Conservation (phyloP, 495 filamentous ascomycete species). For the Aspergillus ellipticus region DNA sequence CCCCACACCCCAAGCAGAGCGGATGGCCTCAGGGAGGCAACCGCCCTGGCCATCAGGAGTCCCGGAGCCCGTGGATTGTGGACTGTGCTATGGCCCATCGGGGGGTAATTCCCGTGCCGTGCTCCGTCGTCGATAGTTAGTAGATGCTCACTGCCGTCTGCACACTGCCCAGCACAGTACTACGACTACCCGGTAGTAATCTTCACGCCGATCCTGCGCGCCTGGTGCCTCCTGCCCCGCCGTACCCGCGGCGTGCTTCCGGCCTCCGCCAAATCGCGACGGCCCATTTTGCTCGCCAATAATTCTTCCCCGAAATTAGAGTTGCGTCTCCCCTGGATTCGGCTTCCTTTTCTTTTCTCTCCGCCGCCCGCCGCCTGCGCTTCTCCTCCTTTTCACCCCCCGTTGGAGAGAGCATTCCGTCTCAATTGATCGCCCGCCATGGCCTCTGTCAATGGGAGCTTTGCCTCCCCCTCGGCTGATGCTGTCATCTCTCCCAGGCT, state of each 20-base stretch:
- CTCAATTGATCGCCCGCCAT: slow-evolving; percentile 35
- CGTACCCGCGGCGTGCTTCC: background rate
- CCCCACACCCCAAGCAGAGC: background rate
- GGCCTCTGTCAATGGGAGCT: slow-evolving; percentile 64
- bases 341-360: background rate
- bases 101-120: too few species aligned
- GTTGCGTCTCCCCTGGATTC: slow-evolving; percentile 14
- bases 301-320: slow-evolving; percentile 11
- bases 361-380: slow-evolving; percentile 8
- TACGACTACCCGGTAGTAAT: too few species aligned
- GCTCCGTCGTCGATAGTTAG: too few species aligned
- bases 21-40: too few species aligned
- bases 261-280: background rate
- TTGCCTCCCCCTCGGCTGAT: slow-evolving; percentile 73
- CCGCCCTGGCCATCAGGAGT: too few species aligned
- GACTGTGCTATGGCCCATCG: too few species aligned
- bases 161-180: too few species aligned
- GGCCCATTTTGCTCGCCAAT: slow-evolving; percentile 1
- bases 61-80: too few species aligned
- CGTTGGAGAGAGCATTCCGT: slow-evolving; percentile 11
- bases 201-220: background rate
- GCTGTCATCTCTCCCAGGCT: slow-evolving; percentile 51
- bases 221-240: background rate
- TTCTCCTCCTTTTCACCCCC: slow-evolving; percentile 16
- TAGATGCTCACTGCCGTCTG: too few species aligned